phyloP scores from a whole-genome alignment of 352 stramenopile genomes.

The Globisporangium mamillatum region DNA sequence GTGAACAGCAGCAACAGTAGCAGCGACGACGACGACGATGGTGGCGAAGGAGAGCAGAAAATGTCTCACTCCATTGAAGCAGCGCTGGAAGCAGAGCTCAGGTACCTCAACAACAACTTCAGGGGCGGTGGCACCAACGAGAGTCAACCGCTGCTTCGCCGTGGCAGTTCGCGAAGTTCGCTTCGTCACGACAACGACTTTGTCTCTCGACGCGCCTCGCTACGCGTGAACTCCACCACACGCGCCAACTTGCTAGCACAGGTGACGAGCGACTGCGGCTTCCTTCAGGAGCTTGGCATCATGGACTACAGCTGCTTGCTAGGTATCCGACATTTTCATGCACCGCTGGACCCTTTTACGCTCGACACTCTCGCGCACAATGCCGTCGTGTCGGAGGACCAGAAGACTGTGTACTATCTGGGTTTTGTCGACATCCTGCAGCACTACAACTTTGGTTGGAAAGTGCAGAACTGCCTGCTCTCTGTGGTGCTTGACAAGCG shows the following conservation, averaged over 20 bases:
- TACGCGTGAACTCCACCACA: constrained; percentile 70
- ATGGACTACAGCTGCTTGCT: constrained; percentile 89
- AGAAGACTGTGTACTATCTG: constrained; percentile 76
- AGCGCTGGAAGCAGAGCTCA: constrained; percentile 31
- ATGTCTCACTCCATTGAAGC: constrained; percentile 12
- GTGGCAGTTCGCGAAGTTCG: constrained; percentile 50
- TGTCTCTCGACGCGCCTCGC: constrained; percentile 56
- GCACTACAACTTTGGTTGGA: constrained; percentile 84
- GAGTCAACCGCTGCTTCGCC: constrained; percentile 51
- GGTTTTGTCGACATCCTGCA: constrained; percentile 86
- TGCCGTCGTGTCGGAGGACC: constrained; percentile 72
- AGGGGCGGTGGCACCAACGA: constrained; percentile 23
- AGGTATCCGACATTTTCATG: constrained; percentile 62
- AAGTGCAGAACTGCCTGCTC: constrained; percentile 78
- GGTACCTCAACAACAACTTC: constrained; percentile 24
- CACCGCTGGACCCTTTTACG: constrained; percentile 39
- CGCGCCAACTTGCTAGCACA: constrained; percentile 74
- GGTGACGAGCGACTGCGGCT: constrained; percentile 81
- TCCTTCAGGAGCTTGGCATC: constrained; percentile 82
- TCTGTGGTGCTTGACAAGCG: constrained; percentile 69
- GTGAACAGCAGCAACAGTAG: constrained; percentile 3
- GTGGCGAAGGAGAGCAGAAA: constrained; percentile 19
- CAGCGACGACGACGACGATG: constrained; percentile 30
- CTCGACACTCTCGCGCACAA: constrained; percentile 67
- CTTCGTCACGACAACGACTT: constrained; percentile 82